Conservation (phyloP, 2,329 filamentous ascomycete genomes). For the Ceratocystis harringtonii region DNA sequence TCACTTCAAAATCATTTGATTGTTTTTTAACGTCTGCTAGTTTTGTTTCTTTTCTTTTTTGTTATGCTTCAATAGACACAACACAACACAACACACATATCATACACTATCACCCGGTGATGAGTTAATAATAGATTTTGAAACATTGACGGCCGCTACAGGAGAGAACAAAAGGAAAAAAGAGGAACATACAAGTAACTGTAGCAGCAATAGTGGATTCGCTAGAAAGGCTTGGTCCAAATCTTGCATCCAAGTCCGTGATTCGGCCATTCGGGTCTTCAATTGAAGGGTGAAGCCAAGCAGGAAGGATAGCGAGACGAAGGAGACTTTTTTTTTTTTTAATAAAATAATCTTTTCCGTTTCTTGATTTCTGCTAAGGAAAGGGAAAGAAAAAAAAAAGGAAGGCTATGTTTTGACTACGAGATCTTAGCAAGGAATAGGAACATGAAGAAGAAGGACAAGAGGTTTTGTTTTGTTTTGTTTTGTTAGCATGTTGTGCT, state of each 20-base stretch:
- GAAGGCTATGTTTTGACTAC: not conserved
- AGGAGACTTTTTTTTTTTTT: not conserved
- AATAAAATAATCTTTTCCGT: no score
- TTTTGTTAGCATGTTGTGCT: not conserved
- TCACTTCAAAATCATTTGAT: not conserved
- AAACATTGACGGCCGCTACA: slow-evolving; percentile 1
- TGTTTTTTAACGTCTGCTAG: not conserved
- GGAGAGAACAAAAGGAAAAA: not conserved
- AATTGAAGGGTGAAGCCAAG: not conserved
- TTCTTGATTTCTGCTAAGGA: no score
- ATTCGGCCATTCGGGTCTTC: not conserved
- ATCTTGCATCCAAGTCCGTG: not conserved
- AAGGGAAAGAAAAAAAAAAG: not conserved
- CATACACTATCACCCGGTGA: no score
- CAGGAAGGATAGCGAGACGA: not conserved
- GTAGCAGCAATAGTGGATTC: not conserved
- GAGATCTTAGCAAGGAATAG: not conserved
- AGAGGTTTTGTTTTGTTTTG: not conserved
- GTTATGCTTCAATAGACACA: slow-evolving; percentile 1
- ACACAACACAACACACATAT: not conserved
- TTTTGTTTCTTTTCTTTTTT: not conserved
- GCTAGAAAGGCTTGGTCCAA: not conserved
- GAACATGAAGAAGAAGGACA: not conserved
- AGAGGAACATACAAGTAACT: not conserved
- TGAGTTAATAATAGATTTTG: slow-evolving; percentile 2